These are phyloP conservation scores for Talaromyces rugulosus DNA, from an alignment of 2,329 filamentous ascomycete species.

Conservation along the genomic window DNA sequence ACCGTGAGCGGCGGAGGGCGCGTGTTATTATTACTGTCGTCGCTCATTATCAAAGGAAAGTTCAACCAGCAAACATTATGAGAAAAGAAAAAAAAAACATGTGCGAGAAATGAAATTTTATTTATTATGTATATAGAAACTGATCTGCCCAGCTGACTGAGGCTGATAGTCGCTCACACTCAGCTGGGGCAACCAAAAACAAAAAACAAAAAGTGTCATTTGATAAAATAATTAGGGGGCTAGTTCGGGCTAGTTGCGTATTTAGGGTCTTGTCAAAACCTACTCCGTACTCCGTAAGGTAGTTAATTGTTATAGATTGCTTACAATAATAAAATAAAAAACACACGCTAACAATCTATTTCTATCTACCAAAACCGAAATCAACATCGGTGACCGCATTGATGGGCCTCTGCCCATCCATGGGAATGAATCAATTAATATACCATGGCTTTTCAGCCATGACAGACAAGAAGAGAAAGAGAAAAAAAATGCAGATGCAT, in stretches of 20 bases:
- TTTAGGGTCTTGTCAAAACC: no score
- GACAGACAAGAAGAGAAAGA: neutral
- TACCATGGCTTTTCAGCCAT: neutral
- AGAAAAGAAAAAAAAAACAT: neutral
- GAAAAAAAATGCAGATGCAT: neutral
- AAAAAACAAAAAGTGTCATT: neutral
- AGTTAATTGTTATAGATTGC: no score
- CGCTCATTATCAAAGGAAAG: neutral
- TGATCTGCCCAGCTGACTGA: neutral
- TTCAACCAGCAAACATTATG: neutral
- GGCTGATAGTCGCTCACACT: neutral
- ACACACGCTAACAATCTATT: neutral
- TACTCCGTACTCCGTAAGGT: no score
- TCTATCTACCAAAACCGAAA: neutral
- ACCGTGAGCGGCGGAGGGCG: constrained; percentile 5
- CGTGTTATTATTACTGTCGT: neutral
- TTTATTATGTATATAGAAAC: neutral
- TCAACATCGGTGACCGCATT: neutral
- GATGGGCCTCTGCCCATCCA: neutral
- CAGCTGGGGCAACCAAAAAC: neutral
- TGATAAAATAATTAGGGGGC: neutral
- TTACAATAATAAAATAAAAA: no score
- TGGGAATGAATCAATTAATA: neutral
- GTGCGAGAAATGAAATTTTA: neutral
- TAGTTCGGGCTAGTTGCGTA: neutral